phyloP scores from a whole-genome alignment of 305 asterid genomes.

The Salvia sclarea region DNA sequence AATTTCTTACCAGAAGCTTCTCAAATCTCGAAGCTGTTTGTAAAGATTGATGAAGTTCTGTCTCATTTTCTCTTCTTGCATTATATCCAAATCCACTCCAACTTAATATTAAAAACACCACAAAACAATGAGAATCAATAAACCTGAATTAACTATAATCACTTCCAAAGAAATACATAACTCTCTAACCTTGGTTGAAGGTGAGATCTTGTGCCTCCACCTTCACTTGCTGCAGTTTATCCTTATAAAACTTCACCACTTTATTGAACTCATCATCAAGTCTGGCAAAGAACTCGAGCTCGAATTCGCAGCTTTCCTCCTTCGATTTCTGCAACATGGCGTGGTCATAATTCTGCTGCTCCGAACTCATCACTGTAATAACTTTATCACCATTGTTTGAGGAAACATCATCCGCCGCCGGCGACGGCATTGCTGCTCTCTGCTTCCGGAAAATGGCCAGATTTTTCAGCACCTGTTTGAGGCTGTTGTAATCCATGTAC shows the following conservation, averaged over 20 bases:
- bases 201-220: conserved; percentile 62
- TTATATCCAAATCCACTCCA: conserved; percentile 42
- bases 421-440: conserved; percentile 26
- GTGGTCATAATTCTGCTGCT: conserved; percentile 42
- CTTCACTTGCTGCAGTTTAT: conserved; percentile 50
- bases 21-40: conserved; percentile 68
- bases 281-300: conserved; percentile 58
- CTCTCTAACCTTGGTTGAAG: conserved; percentile 51
- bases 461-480: conserved; percentile 53
- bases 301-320: conserved; percentile 64
- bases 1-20: conserved; percentile 57
- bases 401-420: conserved; percentile 69
- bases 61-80: conserved; percentile 62
- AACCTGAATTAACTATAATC: too few relatives aligned
- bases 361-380: conserved; percentile 58
- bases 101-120: conserved; percentile 32
- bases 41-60: conserved; percentile 63
- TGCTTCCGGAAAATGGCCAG: conserved; percentile 36
- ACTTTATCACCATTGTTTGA: conserved; percentile 65
- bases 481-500: conserved; percentile 63
- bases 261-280: conserved; percentile 78
- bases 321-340: conserved; percentile 65
- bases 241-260: conserved; percentile 57
- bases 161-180: too few relatives aligned
- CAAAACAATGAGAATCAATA: too few relatives aligned